A percentile compares a stretch with the other conserved stretches of the same genome.
Conservation (phyloP, 2,329 filamentous ascomycete genomes). For the Zalaria obscura region DNA sequence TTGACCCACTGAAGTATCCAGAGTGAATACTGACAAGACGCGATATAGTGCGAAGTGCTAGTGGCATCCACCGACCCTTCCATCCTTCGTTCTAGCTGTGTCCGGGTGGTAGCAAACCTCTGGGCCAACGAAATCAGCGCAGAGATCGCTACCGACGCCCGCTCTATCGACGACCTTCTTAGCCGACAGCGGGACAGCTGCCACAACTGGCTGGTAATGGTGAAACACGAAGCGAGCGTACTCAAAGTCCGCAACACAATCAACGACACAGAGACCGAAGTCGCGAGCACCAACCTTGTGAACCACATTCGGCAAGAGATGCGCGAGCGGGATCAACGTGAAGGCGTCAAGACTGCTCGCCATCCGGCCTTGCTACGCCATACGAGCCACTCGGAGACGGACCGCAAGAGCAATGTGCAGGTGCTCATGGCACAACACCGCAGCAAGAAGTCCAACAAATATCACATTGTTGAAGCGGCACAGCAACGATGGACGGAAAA, state of each 20-base stretch:
- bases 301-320: conserved; percentile 70
- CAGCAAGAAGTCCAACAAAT: conserved; percentile 84
- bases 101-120: conserved; percentile 63
- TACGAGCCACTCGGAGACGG: conserved; percentile 24
- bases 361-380: conserved; percentile 19
- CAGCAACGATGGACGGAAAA: conserved; percentile 43
- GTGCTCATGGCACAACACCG: conserved; percentile 72
- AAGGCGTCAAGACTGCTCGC: conserved; percentile 31
- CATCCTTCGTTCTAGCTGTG: conserved; percentile 58
- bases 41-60: conserved; percentile 57
- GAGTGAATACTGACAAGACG: not conserved
- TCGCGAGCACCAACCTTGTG: conserved; percentile 59
- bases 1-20: not conserved
- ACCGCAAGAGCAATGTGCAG: conserved; percentile 55
- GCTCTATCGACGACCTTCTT: conserved; percentile 66
- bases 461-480: conserved; percentile 71
- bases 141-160: conserved; percentile 55
- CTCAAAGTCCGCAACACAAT: conserved; percentile 55
- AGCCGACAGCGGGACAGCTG: conserved; percentile 62
- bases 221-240: conserved; percentile 55
- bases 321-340: conserved; percentile 57
- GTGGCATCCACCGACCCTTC: conserved; percentile 75
- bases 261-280: conserved; percentile 47
- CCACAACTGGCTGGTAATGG: conserved; percentile 77
- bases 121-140: conserved; percentile 79